A percentile compares a stretch with the other conserved stretches of the same genome.
Conservation (phyloP, 2,329 filamentous ascomycete genomes). For the Hymenoscyphus scutula region DNA sequence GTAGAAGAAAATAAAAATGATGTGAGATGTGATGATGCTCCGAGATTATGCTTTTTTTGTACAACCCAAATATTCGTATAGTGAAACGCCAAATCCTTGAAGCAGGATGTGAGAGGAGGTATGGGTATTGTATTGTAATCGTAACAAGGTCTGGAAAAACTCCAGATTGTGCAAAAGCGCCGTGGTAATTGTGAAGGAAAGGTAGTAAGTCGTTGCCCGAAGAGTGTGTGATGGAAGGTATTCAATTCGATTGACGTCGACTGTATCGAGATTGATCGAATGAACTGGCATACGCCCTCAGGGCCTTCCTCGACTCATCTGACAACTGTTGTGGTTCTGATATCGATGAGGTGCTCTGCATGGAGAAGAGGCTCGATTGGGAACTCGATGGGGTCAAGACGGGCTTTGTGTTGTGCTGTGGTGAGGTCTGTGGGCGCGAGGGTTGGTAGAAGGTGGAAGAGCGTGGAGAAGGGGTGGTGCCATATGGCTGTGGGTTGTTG, state of each 20-base stretch:
- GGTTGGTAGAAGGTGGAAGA: slow-evolving; percentile 43
- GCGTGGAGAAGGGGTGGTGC: slow-evolving; percentile 45
- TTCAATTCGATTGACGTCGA: slow-evolving; percentile 34
- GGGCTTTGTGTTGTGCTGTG: slow-evolving; percentile 41
- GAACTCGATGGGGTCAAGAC: slow-evolving; percentile 71
- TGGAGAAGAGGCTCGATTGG: slow-evolving; percentile 78
- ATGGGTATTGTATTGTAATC: slow-evolving; percentile 26
- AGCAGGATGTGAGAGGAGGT: slow-evolving; percentile 30
- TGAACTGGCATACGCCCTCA: slow-evolving; percentile 81
- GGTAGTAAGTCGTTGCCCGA: neutral
- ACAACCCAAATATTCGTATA: slow-evolving; percentile 28
- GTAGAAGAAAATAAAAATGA: slow-evolving; percentile 13
- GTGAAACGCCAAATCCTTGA: slow-evolving; percentile 31
- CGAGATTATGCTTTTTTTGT: slow-evolving; percentile 34
- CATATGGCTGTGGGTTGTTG: slow-evolving; percentile 58
- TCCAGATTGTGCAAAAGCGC: slow-evolving; percentile 27
- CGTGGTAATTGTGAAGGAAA: slow-evolving; percentile 11
- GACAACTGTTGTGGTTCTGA: slow-evolving; percentile 61
- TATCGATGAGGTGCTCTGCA: slow-evolving; percentile 56
- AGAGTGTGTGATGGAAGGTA: slow-evolving; percentile 3
- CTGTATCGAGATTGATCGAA: slow-evolving; percentile 66
- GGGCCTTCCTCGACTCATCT: slow-evolving; percentile 72
- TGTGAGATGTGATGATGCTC: slow-evolving; percentile 30
- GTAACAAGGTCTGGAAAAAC: slow-evolving; percentile 25
- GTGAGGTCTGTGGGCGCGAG: slow-evolving; percentile 49